phyloP scores from a whole-genome alignment of 2,329 filamentous ascomycete species.

The Xylariaceae sp. region DNA sequence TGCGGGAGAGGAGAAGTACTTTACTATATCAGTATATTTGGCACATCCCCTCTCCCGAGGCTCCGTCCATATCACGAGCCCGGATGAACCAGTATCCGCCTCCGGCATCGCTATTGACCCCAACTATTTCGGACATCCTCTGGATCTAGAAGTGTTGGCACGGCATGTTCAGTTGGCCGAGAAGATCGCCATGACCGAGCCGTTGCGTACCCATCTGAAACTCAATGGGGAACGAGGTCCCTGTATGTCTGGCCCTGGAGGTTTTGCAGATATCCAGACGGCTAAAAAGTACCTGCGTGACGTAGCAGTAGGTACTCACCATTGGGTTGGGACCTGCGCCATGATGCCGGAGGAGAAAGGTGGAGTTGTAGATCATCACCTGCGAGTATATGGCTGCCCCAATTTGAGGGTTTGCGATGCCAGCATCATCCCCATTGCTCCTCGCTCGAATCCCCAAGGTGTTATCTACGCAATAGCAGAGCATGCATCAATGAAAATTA shows the following conservation, averaged over 20 bases:
- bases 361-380: not conserved
- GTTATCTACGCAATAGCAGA: not conserved
- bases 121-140: conserved; percentile 6
- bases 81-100: not conserved
- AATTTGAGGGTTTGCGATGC: not conserved
- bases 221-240: not conserved
- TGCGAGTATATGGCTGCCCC: not conserved
- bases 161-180: conserved; percentile 10
- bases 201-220: not conserved
- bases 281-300: not conserved
- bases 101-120: conserved; percentile 5
- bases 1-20: conserved; percentile 1
- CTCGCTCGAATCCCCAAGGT: not conserved
- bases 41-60: conserved; percentile 19
- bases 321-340: not conserved
- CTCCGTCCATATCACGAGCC: conserved; percentile 17
- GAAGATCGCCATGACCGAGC: not conserved
- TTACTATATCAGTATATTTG: conserved; percentile 7
- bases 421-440: not conserved
- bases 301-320: not conserved
- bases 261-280: not conserved
- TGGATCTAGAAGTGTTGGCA: conserved; percentile 13
- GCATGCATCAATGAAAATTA: no score
- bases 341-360: not conserved
- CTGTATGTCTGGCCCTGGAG: not conserved